phyloP scores from a whole-genome alignment of 2,329 filamentous ascomycete genomes.

The Aspergillus neotritici region DNA sequence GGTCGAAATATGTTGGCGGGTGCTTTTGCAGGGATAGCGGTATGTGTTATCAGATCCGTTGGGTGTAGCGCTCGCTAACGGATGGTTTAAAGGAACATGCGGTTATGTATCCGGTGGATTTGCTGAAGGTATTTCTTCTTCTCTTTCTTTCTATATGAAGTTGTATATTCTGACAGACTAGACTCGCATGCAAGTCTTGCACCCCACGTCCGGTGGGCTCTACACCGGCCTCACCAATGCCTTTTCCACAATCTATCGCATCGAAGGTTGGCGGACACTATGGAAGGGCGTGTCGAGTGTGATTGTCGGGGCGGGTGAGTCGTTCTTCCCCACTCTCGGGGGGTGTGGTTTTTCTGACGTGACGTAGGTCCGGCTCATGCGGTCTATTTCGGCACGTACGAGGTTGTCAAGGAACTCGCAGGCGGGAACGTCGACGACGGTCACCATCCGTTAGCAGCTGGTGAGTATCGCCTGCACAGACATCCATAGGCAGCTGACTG shows the following conservation, averaged over 20 bases:
- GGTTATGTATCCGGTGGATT: slow-evolving; percentile 97
- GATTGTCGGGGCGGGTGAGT: slow-evolving; percentile 82
- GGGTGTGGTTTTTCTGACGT: slow-evolving; percentile 2
- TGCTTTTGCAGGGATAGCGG: slow-evolving; percentile 93
- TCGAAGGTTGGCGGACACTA: slow-evolving; percentile 82
- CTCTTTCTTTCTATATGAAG: not conserved
- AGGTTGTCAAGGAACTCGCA: slow-evolving; percentile 92
- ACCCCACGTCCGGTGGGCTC: slow-evolving; percentile 70
- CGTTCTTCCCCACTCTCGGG: not conserved
- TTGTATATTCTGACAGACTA: slow-evolving; percentile 39
- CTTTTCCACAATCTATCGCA: slow-evolving; percentile 83
- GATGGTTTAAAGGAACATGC: slow-evolving; percentile 71
- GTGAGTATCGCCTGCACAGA: slow-evolving; percentile 46
- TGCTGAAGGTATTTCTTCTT: slow-evolving; percentile 71
- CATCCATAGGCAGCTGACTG: slow-evolving; percentile 23
- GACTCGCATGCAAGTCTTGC: slow-evolving; percentile 98
- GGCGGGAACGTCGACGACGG: slow-evolving; percentile 79
- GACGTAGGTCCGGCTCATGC: slow-evolving; percentile 82
- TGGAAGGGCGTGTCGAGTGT: slow-evolving; percentile 98
- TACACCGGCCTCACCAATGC: slow-evolving; percentile 90
- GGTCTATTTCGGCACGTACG: slow-evolving; percentile 97
- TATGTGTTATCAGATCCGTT: slow-evolving; percentile 44
- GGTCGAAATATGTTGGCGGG: slow-evolving; percentile 92
- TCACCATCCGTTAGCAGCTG: slow-evolving; percentile 89
- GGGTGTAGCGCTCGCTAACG: slow-evolving; percentile 11